phyloP scores from a whole-genome alignment of 2,329 filamentous ascomycete genomes.

The Xylaria sp. region DNA sequence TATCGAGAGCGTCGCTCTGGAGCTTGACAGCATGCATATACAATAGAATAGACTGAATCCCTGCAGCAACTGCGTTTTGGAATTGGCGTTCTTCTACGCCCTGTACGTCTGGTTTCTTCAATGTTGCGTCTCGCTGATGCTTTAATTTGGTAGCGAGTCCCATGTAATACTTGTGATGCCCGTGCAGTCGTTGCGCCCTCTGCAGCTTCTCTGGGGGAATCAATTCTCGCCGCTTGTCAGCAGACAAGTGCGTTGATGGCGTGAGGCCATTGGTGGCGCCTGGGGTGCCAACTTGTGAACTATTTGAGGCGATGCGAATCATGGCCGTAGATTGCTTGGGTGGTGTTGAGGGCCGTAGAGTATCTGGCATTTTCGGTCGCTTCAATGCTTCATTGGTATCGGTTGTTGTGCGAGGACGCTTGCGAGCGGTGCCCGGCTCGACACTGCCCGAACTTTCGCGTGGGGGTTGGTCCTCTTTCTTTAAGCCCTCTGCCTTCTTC shows the following conservation, averaged over 20 bases:
- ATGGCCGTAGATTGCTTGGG: conserved; percentile 61
- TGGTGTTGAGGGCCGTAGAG: conserved; percentile 60
- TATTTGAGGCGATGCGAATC: conserved; percentile 64
- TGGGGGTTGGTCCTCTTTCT: conserved; percentile 49
- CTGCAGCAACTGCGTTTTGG: conserved; percentile 46
- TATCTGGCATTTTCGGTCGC: conserved; percentile 58
- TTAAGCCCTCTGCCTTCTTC: conserved; percentile 51
- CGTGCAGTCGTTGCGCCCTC: conserved; percentile 48
- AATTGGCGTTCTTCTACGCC: conserved; percentile 41
- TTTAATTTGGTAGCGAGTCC: conserved; percentile 62
- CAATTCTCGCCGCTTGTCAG: conserved; percentile 52
- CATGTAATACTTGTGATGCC: conserved; percentile 53
- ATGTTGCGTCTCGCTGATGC: conserved; percentile 63
- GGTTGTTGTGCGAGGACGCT: conserved; percentile 57
- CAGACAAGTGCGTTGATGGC: conserved; percentile 50
- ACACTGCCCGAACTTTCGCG: conserved; percentile 55
- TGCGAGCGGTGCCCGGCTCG: conserved; percentile 59
- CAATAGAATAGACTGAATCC: conserved; percentile 47
- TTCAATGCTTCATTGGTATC: conserved; percentile 54
- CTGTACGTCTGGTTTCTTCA: conserved; percentile 40
- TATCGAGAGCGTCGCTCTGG: conserved; percentile 56
- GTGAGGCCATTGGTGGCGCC: conserved; percentile 57
- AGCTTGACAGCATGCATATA: conserved; percentile 66
- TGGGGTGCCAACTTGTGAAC: conserved; percentile 63
- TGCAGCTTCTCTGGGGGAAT: conserved; percentile 46